These are phyloP conservation scores for Eucalyptus marginata DNA, from an alignment of 345 rosid species.

Conservation along the genomic window DNA sequence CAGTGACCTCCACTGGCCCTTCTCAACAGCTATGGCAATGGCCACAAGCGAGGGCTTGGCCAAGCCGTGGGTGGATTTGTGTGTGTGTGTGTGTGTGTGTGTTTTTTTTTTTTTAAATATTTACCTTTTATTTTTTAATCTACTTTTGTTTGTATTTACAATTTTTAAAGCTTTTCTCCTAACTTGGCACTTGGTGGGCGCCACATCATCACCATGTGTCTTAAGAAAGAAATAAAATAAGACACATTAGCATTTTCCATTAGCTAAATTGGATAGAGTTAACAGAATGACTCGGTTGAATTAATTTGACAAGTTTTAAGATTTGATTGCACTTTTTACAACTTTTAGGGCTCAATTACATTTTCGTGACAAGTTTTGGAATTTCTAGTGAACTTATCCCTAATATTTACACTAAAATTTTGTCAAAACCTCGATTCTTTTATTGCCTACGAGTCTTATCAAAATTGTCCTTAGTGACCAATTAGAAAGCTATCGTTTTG, in stretches of 20 bases:
- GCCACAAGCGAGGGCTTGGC: not conserved
- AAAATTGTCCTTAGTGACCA: not conserved
- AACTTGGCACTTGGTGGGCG: not conserved
- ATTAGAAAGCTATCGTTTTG: too few species aligned
- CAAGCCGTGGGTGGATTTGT: not conserved
- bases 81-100: too few species aligned
- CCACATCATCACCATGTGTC: rapidly evolving
- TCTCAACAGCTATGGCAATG: rapidly evolving
- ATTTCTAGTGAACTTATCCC: not conserved
- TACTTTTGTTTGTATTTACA: too few species aligned
- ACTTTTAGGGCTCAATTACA: too few species aligned
- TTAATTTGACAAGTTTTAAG: too few species aligned
- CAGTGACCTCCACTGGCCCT: not conserved
- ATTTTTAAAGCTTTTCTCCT: too few species aligned
- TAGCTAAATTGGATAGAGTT: not conserved
- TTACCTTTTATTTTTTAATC: too few species aligned
- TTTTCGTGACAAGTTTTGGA: too few species aligned
- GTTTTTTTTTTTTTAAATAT: too few species aligned
- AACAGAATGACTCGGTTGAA: rapidly evolving
- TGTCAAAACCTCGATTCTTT: not conserved
- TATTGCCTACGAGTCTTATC: not conserved
- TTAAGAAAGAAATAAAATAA: too few species aligned
- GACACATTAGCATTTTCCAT: not conserved
- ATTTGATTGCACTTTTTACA: too few species aligned
- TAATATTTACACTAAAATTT: too few species aligned